Percentiles rank a stretch among this genome's conserved stretches.
phyloP scores from a whole-genome alignment of 805 yeast species.

The Candida michaelii region DNA sequence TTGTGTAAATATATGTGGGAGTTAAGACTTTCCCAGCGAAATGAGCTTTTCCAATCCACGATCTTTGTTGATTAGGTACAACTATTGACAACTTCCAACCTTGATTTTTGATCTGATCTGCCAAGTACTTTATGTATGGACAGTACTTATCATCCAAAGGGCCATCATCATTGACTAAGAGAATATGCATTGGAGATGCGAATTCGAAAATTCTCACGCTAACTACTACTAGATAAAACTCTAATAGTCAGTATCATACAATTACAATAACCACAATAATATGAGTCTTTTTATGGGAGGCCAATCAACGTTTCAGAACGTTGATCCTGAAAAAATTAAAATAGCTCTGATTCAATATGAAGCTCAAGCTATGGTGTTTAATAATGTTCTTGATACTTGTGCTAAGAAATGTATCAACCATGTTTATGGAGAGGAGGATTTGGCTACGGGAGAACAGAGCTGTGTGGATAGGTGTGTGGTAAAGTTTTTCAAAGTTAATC shows the following conservation, averaged over 20 bases:
- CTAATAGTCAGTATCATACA: too few species aligned
- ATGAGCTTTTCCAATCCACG: slow-evolving; percentile 98
- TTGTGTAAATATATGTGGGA: slow-evolving; percentile 63
- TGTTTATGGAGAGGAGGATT: slow-evolving; percentile 82
- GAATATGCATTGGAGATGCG: slow-evolving; percentile 41
- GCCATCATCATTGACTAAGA: slow-evolving; percentile 92
- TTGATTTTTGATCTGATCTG: slow-evolving; percentile 57
- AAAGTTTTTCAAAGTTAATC: slow-evolving; percentile 76
- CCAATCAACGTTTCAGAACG: slow-evolving; percentile 38
- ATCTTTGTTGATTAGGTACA: slow-evolving; percentile 81
- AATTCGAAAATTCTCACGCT: slow-evolving; percentile 2
- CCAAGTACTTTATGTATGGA: slow-evolving; percentile 82
- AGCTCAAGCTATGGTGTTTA: slow-evolving; percentile 59
- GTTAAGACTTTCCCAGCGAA: slow-evolving; percentile 71
- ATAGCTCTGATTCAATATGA: slow-evolving; percentile 67
- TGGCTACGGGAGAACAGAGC: slow-evolving; percentile 77
- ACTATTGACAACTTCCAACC: slow-evolving; percentile 85
- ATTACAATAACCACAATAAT: neutral
- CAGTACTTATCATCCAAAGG: slow-evolving; percentile 79
- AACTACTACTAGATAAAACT: neutral
- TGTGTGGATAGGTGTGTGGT: slow-evolving; percentile 86
- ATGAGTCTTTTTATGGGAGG: slow-evolving; percentile 67
- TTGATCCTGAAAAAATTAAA: slow-evolving; percentile 59
- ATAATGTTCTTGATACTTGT: slow-evolving; percentile 62
- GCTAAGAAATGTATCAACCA: slow-evolving; percentile 75